A percentile compares a stretch with the other conserved stretches of the same genome.
Conservation (phyloP, 1,139 yeast species). For the Meyerozyma guilliermondii region DNA sequence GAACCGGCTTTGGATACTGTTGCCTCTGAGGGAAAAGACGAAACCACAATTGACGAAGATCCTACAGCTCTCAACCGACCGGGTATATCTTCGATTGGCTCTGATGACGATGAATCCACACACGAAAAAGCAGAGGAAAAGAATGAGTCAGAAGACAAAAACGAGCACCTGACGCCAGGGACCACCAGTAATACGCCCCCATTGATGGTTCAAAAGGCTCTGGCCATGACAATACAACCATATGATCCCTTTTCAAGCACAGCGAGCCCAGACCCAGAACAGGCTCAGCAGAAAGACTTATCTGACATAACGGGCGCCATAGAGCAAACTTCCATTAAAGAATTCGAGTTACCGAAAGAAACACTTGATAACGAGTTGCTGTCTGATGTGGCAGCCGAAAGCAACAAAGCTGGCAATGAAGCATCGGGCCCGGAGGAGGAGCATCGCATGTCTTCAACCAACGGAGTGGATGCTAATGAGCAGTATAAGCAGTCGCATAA, state of each 20-base stretch:
- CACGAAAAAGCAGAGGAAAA: neutral
- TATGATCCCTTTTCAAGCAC: slow-evolving; percentile 10
- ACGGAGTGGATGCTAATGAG: slow-evolving; percentile 19
- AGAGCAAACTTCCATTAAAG: slow-evolving; percentile 9
- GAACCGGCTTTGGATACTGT: neutral
- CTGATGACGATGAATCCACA: neutral
- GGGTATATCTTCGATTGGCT: neutral
- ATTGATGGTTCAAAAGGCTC: neutral
- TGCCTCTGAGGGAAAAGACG: neutral
- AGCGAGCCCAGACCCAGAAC: neutral
- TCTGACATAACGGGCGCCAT: slow-evolving; percentile 13
- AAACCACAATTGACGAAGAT: neutral
- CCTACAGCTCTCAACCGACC: neutral
- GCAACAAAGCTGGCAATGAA: neutral
- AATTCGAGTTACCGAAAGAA: neutral
- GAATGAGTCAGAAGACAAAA: neutral
- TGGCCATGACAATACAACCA: slow-evolving; percentile 13
- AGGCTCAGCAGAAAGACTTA: slow-evolving; percentile 7
- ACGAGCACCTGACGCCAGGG: neutral
- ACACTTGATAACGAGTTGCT: neutral
- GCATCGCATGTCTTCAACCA: neutral
- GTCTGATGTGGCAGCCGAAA: neutral
- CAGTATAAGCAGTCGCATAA: slow-evolving; percentile 37
- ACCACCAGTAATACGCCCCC: neutral
- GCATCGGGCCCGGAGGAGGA: neutral